phyloP scores from a whole-genome alignment of 1,139 yeast genomes.

The Candida sanyaensis region DNA sequence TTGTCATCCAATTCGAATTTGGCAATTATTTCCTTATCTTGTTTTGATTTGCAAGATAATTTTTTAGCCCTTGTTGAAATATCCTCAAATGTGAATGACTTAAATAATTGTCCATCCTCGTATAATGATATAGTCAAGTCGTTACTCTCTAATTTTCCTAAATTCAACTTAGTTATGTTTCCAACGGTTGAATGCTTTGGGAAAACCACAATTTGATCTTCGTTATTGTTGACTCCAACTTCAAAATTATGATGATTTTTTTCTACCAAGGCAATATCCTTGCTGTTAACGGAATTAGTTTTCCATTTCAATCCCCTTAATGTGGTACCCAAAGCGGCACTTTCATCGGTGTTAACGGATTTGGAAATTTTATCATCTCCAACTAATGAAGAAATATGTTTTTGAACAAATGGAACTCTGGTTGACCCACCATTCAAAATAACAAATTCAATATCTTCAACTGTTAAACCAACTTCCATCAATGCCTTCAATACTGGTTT shows the following conservation, averaged over 20 bases:
- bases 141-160: slow-evolving; percentile 27
- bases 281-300: slow-evolving; percentile 55
- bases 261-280: slow-evolving; percentile 63
- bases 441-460: slow-evolving; percentile 59
- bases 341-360: slow-evolving; percentile 94
- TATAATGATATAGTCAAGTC: slow-evolving; percentile 45
- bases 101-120: slow-evolving; percentile 56
- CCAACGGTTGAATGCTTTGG: slow-evolving; percentile 41
- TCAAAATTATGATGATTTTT: slow-evolving; percentile 44
- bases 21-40: slow-evolving; percentile 36
- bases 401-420: slow-evolving; percentile 85
- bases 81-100: slow-evolving; percentile 33
- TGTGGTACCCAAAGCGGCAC: slow-evolving; percentile 89
- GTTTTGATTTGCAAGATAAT: slow-evolving; percentile 45
- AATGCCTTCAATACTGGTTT: slow-evolving; percentile 62
- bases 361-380: slow-evolving; percentile 66
- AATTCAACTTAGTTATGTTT: slow-evolving; percentile 26
- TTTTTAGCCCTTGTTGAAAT: slow-evolving; percentile 38
- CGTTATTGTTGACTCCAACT: slow-evolving; percentile 32
- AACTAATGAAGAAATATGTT: slow-evolving; percentile 51
- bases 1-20: slow-evolving; percentile 50
- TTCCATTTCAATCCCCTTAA: slow-evolving; percentile 67
- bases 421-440: slow-evolving; percentile 90
- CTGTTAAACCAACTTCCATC: slow-evolving; percentile 25
- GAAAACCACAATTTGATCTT: slow-evolving; percentile 37